phyloP scores from a whole-genome alignment of 2,329 filamentous ascomycete genomes.

The Monilinia aucupariae region DNA sequence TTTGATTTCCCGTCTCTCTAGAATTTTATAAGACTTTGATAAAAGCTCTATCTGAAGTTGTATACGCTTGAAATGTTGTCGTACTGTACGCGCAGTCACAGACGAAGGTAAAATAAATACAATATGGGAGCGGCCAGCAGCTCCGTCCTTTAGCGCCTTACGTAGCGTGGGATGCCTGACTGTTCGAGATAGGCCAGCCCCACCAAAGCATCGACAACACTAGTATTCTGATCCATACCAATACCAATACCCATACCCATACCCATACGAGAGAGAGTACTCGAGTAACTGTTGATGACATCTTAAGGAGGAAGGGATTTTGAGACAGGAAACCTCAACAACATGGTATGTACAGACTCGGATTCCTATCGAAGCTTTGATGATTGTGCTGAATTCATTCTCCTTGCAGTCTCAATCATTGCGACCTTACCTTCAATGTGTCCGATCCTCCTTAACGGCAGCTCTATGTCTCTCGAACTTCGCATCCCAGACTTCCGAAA shows the following conservation, averaged over 20 bases:
- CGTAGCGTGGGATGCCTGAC: conserved; percentile 27
- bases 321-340: conserved; percentile 10
- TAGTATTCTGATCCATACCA: neutral
- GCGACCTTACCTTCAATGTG: conserved; percentile 92
- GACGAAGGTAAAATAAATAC: conserved; percentile 12
- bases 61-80: neutral
- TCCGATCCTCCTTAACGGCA: conserved; percentile 88
- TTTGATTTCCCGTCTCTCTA: neutral
- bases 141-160: conserved; percentile 20
- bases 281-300: conserved; percentile 15
- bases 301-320: conserved; percentile 6
- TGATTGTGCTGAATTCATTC: neutral
- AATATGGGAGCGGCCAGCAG: neutral
- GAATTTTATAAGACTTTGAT: neutral
- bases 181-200: conserved; percentile 1
- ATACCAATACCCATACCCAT: no score
- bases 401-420: conserved; percentile 75
- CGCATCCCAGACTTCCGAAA: conserved; percentile 90
- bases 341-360: conserved; percentile 16
- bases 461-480: conserved; percentile 95
- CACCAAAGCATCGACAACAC: conserved; percentile 25
- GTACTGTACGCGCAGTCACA: no score
- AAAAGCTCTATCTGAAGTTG: neutral
- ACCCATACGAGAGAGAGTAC: no score
- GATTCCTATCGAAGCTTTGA: neutral